Evolutionary conservation across 2,329 filamentous ascomycete species (phyloP).

Genomic region (Aspergillus quadrilineatus): DNA sequence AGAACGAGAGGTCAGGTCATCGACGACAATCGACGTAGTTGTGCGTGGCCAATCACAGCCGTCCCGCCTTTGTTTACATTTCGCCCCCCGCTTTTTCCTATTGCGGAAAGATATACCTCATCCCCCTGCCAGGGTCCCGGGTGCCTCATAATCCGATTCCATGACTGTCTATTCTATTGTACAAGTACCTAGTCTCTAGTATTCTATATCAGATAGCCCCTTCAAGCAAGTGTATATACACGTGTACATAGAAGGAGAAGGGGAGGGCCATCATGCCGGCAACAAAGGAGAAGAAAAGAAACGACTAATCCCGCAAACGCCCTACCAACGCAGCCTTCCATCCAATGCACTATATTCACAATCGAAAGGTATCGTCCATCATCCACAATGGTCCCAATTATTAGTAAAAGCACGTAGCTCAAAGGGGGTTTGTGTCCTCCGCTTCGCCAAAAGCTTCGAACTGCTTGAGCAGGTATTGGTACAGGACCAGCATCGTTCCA

Average conservation of each 20-base stretch:
- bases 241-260: constrained; percentile 2
- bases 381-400: neutral
- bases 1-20: neutral
- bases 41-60: constrained; percentile 11
- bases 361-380: constrained; percentile 10
- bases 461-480: constrained; percentile 79
- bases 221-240: constrained; percentile 12
- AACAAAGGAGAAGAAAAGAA: constrained; percentile 10
- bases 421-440: constrained; percentile 25
- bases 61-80: constrained; percentile 25
- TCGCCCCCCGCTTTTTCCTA: constrained; percentile 9
- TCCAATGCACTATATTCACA: constrained; percentile 26
- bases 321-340: constrained; percentile 20
- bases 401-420: neutral
- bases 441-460: constrained; percentile 59
- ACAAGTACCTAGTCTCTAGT: constrained; percentile 11
- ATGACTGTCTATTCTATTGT: constrained; percentile 5
- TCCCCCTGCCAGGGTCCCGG: no score
- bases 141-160: neutral
- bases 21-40: neutral
- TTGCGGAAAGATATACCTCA: neutral
- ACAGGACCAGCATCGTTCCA: constrained; percentile 93
- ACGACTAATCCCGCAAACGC: constrained; percentile 10
- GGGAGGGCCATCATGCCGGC: constrained; percentile 11
- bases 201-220: constrained; percentile 5